Evolutionary conservation across 2,329 filamentous ascomycete species (phyloP).

Genomic region (Tolypocladium guangdongense): DNA sequence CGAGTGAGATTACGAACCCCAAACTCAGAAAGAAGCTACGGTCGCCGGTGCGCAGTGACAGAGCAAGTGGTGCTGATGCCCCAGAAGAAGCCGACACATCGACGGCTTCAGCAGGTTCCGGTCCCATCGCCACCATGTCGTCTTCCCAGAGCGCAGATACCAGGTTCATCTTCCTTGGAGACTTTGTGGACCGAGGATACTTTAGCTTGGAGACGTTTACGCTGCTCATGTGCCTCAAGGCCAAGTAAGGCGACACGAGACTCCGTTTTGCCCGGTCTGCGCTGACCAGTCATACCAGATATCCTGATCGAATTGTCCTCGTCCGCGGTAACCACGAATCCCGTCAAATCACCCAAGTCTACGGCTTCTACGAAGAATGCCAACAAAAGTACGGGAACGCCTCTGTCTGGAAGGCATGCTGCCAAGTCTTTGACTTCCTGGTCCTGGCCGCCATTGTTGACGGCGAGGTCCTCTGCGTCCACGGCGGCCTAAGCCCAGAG

Average conservation of each 20-base stretch:
- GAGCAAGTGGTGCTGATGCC: constrained; percentile 41
- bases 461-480: constrained; percentile 95
- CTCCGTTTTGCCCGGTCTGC: not conserved
- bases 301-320: constrained; percentile 87
- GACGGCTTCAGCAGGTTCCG: constrained; percentile 11
- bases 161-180: constrained; percentile 57
- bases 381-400: constrained; percentile 97
- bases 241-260: constrained; percentile 33
- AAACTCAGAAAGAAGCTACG: constrained; percentile 80
- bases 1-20: constrained; percentile 77
- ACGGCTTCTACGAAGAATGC: constrained; percentile 98
- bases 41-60: constrained; percentile 18
- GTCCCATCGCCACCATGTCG: constrained; percentile 21
- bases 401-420: constrained; percentile 99
- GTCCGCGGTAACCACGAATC: constrained; percentile 98
- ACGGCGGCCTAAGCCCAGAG: constrained; percentile 78
- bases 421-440: constrained; percentile 97
- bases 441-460: constrained; percentile 96
- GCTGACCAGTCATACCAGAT: constrained; percentile 42
- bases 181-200: constrained; percentile 95
- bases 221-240: constrained; percentile 88
- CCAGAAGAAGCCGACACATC: constrained; percentile 31
- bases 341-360: constrained; percentile 93
- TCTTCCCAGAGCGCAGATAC: constrained; percentile 40
- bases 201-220: constrained; percentile 98